Percentiles rank a stretch among this genome's conserved stretches.
Evolutionary conservation across 2,329 filamentous ascomycete species (phyloP).

Genomic region (Beauveria scarabaeidicola): DNA sequence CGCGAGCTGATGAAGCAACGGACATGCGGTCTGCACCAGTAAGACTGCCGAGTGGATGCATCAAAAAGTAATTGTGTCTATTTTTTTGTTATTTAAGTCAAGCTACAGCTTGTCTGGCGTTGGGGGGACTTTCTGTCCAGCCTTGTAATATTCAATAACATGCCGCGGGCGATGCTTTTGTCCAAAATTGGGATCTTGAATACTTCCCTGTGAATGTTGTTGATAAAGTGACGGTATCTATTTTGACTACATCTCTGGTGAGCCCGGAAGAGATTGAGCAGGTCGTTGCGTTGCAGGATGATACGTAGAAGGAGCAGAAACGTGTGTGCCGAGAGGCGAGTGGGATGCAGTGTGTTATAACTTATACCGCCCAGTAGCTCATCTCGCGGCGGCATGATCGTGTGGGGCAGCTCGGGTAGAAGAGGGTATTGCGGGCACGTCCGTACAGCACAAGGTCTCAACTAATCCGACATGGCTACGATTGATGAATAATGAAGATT

Average conservation of each 20-base stretch:
- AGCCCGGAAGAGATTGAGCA: too few species aligned
- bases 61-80: not conserved
- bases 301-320: too few species aligned
- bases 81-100: not conserved
- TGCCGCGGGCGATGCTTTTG: not conserved
- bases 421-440: too few species aligned
- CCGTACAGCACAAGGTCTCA: too few species aligned
- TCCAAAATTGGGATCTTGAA: not conserved
- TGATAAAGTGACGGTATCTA: not conserved
- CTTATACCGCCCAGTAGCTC: too few species aligned
- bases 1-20: constrained; percentile 59
- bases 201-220: not conserved
- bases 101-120: constrained; percentile 1
- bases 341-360: too few species aligned
- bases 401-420: too few species aligned
- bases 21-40: constrained; percentile 41
- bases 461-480: too few species aligned
- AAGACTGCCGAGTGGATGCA: not conserved
- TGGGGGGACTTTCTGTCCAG: not conserved
- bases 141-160: constrained; percentile 2
- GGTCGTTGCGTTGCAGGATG: too few species aligned
- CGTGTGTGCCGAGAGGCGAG: too few species aligned
- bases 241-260: not conserved
- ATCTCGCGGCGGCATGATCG: too few species aligned
- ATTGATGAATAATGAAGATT: too few species aligned